Evolutionary conservation across 345 rosid genomes (phyloP), one percentile per base, ranked within the genome.

Genomic region (Linum trigynum): DNA sequence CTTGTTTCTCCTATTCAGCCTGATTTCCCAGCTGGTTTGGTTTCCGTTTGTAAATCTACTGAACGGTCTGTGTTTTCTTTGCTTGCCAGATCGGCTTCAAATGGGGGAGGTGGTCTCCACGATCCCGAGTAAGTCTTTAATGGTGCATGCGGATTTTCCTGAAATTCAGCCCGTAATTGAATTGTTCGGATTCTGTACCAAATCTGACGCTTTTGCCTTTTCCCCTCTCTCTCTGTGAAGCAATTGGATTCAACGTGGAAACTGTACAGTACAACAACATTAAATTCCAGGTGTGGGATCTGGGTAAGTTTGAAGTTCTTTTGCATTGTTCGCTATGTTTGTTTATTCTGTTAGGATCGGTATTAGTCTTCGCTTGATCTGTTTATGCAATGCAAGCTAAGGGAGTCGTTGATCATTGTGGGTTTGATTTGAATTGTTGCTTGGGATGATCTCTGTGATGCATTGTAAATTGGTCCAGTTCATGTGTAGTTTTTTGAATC

Each of bases 61-160:
- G 6, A 56, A 57, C 38, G 10, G 7, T 57, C 38, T 37, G 6
- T 5, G 3, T 57, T 23, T 23, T 23, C 32, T 8, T 57, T 48
- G 55, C 64, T 10, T 11, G 64, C 9, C 73, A 74, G 77, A 74
- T 92, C 91, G 97, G 80, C 86, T 89, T 76, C 97, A 92, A 86
- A 92, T 92, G 96, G 98, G 98, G 9, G 98, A 92, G 79, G 97
- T 92, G 61, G 97, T 92, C 53, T 89, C 98, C 32, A 92, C 97
- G 55, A 92, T 92, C 77, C 98, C 98, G 63, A 92, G 98, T 92
- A 65, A 65, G 91, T 83, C 23, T 64, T 17, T 12, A 48, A 43
- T 43, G 50, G 14, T 48, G 53, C 43, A 38, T 73, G 65, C 63
- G 64, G 50, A 5, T 10, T 59, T 16, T 14, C 32, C 56, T 16